These are phyloP conservation scores for Eruca vesicaria DNA, from an alignment of 441 rosid species.

Conservation along the genomic window DNA sequence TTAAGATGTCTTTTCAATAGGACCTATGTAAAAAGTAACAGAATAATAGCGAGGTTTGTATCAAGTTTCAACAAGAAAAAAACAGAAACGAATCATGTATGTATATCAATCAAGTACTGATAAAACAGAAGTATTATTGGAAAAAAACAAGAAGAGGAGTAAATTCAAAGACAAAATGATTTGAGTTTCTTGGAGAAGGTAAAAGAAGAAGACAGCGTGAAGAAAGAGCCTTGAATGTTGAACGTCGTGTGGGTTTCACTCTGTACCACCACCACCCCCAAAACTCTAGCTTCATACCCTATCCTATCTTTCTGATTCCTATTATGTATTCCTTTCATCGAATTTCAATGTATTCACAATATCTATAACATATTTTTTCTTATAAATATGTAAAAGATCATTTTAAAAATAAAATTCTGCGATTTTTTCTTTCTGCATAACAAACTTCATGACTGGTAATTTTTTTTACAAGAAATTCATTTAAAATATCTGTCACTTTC, in stretches of 20 bases:
- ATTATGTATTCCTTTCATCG: neutral
- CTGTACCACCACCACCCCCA: conserved; percentile 31
- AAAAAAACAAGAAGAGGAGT: conserved; percentile 43
- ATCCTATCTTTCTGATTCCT: conserved; percentile 16
- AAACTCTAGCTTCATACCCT: conserved; percentile 34
- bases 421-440: too few relatives aligned
- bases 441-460: too few relatives aligned
- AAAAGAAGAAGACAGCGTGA: conserved; percentile 51
- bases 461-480: too few relatives aligned
- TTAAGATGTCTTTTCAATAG: conserved; percentile 18
- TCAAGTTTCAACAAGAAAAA: conserved; percentile 31
- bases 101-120: conserved; percentile 29
- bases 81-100: conserved; percentile 31
- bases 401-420: too few relatives aligned
- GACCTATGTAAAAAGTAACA: conserved; percentile 11
- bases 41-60: conserved; percentile 28
- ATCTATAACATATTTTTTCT: too few relatives aligned
- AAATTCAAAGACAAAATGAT: conserved; percentile 96
- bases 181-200: conserved; percentile 72
- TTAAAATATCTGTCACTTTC: too few relatives aligned
- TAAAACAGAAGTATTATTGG: conserved; percentile 32
- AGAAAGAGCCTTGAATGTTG: conserved; percentile 39
- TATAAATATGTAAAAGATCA: too few relatives aligned
- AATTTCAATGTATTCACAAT: neutral
- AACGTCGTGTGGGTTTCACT: conserved; percentile 64